Percentiles rank a stretch among this genome's conserved stretches.
Conservation (phyloP, 345 rosid species). For the Alliaria petiolata region DNA sequence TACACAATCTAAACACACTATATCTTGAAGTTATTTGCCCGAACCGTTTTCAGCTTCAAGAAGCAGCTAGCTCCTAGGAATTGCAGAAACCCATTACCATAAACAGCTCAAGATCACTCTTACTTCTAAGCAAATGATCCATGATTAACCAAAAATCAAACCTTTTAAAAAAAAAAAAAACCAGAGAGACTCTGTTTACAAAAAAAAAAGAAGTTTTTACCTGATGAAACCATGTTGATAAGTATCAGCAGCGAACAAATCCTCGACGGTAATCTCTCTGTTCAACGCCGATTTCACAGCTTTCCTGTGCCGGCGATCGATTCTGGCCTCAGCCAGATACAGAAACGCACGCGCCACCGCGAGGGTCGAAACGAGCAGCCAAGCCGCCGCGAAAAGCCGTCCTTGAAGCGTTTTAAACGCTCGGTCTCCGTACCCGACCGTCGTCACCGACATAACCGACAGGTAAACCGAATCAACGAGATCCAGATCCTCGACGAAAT, state of each 20-base stretch:
- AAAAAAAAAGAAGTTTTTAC: conserved; percentile 16
- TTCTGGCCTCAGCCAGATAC: conserved; percentile 65
- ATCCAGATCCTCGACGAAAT: conserved; percentile 50
- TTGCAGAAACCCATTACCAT: neutral
- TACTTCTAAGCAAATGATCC: neutral
- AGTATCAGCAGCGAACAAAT: conserved; percentile 60
- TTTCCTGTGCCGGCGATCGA: conserved; percentile 59
- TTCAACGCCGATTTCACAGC: conserved; percentile 60
- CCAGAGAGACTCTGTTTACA: neutral
- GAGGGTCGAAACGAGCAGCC: conserved; percentile 67
- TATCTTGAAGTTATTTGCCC: neutral
- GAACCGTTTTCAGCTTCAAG: neutral
- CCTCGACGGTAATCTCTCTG: conserved; percentile 61
- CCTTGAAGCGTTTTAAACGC: conserved; percentile 63
- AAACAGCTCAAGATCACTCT: neutral
- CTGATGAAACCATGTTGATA: conserved; percentile 72
- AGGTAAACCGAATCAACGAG: conserved; percentile 64
- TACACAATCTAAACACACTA: neutral
- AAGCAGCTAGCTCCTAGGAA: neutral
- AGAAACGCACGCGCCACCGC: conserved; percentile 77
- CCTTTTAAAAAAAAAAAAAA: neutral
- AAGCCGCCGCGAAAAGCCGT: conserved; percentile 60
- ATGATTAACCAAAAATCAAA: neutral
- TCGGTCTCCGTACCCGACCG: conserved; percentile 70
- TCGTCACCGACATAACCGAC: conserved; percentile 81